A percentile compares a stretch with the other conserved stretches of the same genome.
Conservation (phyloP, 225 moss, liverwort and hornwort species). For the Pseudoscleropodium purum region DNA sequence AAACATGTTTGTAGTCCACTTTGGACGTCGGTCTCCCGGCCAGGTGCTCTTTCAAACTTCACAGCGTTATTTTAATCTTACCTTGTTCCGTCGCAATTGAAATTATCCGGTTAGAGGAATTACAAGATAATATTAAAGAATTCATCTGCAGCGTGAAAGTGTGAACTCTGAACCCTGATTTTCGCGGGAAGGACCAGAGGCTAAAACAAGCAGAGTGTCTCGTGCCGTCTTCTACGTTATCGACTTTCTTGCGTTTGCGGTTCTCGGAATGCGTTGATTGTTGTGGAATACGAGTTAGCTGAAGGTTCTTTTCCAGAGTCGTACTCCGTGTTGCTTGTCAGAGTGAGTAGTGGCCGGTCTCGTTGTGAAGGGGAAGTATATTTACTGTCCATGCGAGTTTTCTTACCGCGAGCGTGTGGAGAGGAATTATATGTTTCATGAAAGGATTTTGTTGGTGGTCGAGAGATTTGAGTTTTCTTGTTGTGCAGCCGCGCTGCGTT, state of each 20-base stretch:
- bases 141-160: not conserved
- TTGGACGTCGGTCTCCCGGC: not conserved
- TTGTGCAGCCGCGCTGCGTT: not conserved
- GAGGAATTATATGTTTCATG: not conserved
- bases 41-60: conserved; percentile 4
- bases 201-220: not conserved
- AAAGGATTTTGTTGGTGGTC: not conserved
- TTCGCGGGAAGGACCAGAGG: not conserved
- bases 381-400: not conserved
- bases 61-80: not conserved
- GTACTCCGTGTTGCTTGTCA: not conserved
- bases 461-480: not conserved
- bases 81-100: not conserved
- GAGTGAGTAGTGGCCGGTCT: not conserved
- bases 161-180: not conserved
- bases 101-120: not conserved
- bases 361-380: not conserved
- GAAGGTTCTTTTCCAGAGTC: not conserved
- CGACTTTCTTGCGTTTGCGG: not conserved
- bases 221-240: not conserved
- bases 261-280: not conserved
- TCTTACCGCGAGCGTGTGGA: not conserved
- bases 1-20: not conserved
- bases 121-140: not conserved
- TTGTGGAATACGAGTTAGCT: not conserved